These are phyloP conservation scores for Teratosphaeriaceae sp. DNA, from an alignment of 2,329 filamentous ascomycete genomes.

Conservation along the genomic window DNA sequence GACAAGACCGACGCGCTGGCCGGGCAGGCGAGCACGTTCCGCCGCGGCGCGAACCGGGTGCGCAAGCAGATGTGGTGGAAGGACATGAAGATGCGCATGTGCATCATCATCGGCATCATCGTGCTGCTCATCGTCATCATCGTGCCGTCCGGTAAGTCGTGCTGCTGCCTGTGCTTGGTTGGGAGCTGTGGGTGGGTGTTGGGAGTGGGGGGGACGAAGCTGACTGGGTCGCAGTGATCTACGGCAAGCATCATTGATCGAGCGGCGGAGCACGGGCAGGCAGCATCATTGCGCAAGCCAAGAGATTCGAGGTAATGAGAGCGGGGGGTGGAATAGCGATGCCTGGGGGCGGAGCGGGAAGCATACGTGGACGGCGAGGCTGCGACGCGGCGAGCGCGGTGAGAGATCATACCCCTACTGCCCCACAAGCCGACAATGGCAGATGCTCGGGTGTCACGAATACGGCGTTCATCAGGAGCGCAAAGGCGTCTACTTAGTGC, in stretches of 20 bases:
- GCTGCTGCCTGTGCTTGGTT: background rate
- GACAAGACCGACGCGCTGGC: slow-evolving; percentile 93
- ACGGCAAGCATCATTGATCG: no score
- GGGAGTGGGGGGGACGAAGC: background rate
- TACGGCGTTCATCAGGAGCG: slow-evolving; percentile 1
- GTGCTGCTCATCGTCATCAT: slow-evolving; percentile 91
- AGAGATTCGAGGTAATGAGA: no score
- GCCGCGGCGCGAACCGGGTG: slow-evolving; percentile 90
- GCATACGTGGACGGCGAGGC: background rate
- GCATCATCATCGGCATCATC: slow-evolving; percentile 84
- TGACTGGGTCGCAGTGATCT: no score
- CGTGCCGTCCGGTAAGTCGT: slow-evolving; percentile 68
- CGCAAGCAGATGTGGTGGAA: slow-evolving; percentile 99
- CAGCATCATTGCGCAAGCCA: no score
- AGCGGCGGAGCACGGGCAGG: no score
- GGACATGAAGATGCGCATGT: slow-evolving; percentile 99
- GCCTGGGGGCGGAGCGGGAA: no score
- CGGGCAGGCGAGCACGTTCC: slow-evolving; percentile 88
- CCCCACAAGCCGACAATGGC: background rate
- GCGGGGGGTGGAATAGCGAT: no score
- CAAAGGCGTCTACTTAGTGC: background rate
- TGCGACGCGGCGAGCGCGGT: background rate
- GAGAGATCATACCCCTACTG: slow-evolving; percentile 1
- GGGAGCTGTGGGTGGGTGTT: background rate
- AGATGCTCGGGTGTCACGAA: slow-evolving; percentile 3